Evolutionary conservation across 768 basidiomycete genomes (phyloP), one percentile per base, ranked within the genome.

Genomic region (Leccinum ochraceum): DNA sequence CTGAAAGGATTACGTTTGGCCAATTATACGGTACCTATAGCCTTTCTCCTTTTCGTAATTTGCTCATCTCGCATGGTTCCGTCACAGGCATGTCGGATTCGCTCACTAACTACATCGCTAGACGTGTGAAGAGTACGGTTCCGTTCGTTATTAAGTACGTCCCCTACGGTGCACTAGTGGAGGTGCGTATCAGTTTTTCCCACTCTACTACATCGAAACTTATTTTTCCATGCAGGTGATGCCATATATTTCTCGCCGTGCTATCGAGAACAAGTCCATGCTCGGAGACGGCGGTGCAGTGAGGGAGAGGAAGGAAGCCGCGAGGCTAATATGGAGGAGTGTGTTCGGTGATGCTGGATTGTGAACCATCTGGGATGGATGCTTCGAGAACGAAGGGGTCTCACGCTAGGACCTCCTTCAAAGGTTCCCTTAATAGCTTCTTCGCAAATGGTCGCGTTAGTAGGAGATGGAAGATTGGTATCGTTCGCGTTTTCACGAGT

Each of bases 251-350:
- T 83, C 88, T 44, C 83, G 94, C 34, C 81, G 95, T 16, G 95
- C 94, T 1, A 87, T 94, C 50, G 95, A 97, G 85, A 97, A 98
- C 78, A 95, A 94, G 74, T 88, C 88, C 0, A 81, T 97, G 2
- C 82, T 98, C 28, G 90, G 88, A 16, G 78, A 83, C 20, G 90
- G 89, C 1, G 85, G 80, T 13, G 92, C 93, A 0, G 74, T 75
- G 17, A 64, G 67, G 39, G 74, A 75, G 63, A 70, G 74, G 54
- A 74, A 72, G 24, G 67, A 64, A 42, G 70, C 68, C 13, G 72
- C 72, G 2, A 60, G 56, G 30, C 52, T 54, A 4, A 74, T 74
- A 39, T 75, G 72, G 74, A 65, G 46, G 49, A 72, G 74, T 36
- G 39, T 78, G 1, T 71, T 80, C 16, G 74, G 74, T 1, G 60